Evolutionary conservation across 441 rosid genomes (phyloP), one percentile per base, ranked within the genome.

Genomic region (Aquilaria agallochum): DNA sequence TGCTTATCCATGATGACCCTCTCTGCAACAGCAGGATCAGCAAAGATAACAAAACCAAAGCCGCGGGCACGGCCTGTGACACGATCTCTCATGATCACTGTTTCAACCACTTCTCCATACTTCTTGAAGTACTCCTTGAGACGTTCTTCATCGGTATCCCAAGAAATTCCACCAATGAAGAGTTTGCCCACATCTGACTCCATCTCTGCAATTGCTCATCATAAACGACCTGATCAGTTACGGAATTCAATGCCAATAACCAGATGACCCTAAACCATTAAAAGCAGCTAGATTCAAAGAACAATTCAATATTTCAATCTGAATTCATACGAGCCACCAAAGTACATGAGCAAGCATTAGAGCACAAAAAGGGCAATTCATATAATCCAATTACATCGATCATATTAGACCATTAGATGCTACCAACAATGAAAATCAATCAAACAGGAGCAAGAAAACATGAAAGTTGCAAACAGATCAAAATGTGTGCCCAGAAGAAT

Each of bases 131-230:
- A 86, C 52, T 83, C 89, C 74, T 78, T 68, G 9, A 86, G 80
- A 10, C 89, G 72, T 51, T 83, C 92, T 57, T 86, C 92, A 53
- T 81, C 86, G 9, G 92, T 83, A 72, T 86, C 89, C 92, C 92
- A 86, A 31, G 89, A 86, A 65, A 83, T 86, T 74, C 89, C 92
- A 65, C 92, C 92, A 73, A 86, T 75, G 80, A 86, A 86, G 70
- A 86, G 89, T 79, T 86, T 86, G 11, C 92, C 92, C 63, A 80
- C 87, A 81, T 86, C 92, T 65, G 85, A 86, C 72, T 86, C 89
- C 89, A 86, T 86, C 66, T 59, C 86, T 82, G 55, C 74, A 70
- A 77, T 50, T 64, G 73, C 55, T 69, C 68, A 66, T 60, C 45
- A 48, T 68, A 76, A 40, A 55, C 74, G 73, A 74, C 62, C 66